These are phyloP conservation scores for Neopestalotiopsis sp. DNA, from an alignment of 2,329 filamentous ascomycete genomes.

Conservation along the genomic window DNA sequence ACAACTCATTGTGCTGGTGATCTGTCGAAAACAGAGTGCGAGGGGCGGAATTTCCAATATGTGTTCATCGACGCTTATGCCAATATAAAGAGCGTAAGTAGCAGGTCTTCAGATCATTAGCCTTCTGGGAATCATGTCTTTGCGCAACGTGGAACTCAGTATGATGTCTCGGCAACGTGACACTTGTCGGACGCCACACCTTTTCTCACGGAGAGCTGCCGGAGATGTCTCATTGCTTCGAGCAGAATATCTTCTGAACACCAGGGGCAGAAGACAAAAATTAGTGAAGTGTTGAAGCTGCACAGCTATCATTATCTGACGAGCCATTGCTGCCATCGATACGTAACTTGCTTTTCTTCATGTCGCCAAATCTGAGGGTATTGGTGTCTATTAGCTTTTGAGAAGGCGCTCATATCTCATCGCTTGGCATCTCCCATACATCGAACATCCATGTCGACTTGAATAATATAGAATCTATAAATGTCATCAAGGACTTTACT, in stretches of 20 bases:
- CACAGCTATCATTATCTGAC: not conserved
- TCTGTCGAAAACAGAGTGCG: not conserved
- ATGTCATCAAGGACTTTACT: not conserved
- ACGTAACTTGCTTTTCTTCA: not conserved
- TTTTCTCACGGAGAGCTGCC: not conserved
- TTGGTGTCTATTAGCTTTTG: not conserved
- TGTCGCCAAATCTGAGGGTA: not conserved
- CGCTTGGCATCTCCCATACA: not conserved
- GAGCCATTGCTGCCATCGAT: not conserved
- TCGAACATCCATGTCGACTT: not conserved
- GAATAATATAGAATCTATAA: not conserved
- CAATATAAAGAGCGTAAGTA: not conserved
- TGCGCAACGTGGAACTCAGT: not conserved
- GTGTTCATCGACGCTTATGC: not conserved
- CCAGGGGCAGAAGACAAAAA: not conserved
- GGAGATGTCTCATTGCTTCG: not conserved
- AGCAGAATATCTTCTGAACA: not conserved
- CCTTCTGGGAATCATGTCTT: not conserved
- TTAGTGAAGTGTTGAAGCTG: not conserved
- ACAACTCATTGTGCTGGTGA: not conserved
- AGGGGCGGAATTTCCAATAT: not conserved
- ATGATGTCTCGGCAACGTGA: not conserved
- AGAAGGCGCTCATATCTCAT: not conserved
- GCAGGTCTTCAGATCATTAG: not conserved
- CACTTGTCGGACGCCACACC: not conserved